Conservation (phyloP, 2,329 filamentous ascomycete species). For the Diaporthe sp. region DNA sequence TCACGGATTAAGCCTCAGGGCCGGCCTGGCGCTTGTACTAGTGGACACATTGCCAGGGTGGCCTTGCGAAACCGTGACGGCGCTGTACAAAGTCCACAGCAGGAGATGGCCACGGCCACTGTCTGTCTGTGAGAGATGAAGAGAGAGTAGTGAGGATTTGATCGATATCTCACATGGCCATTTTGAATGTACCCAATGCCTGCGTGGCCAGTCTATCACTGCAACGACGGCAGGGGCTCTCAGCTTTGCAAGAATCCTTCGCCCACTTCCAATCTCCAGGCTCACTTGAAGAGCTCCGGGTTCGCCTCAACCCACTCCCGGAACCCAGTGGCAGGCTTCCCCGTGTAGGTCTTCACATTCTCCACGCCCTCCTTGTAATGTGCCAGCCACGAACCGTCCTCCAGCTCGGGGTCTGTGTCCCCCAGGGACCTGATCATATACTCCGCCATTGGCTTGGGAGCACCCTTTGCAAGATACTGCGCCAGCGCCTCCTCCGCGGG, state of each 20-base stretch:
- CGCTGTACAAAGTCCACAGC: too few species aligned
- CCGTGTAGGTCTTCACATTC: slow-evolving; percentile 30
- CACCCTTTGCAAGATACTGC: not conserved
- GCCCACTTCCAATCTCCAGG: not conserved
- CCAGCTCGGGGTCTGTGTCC: not conserved
- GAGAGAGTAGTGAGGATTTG: not conserved
- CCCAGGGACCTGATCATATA: slow-evolving; percentile 10
- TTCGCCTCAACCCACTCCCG: slow-evolving; percentile 31
- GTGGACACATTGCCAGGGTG: too few species aligned
- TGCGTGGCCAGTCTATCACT: slow-evolving; percentile 3
- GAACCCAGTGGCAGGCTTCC: slow-evolving; percentile 21
- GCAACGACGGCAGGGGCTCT: not conserved
- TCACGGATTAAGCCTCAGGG: too few species aligned
- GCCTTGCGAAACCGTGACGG: too few species aligned
- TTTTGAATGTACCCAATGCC: not conserved
- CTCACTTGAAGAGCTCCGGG: slow-evolving; percentile 37
- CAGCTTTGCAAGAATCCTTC: not conserved
- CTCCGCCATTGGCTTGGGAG: slow-evolving; percentile 17
- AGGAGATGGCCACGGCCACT: too few species aligned
- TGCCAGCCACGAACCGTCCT: slow-evolving; percentile 18
- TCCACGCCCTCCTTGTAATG: slow-evolving; percentile 24
- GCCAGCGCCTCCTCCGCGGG: slow-evolving; percentile 23
- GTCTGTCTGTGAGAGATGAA: too few species aligned
- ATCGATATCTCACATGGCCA: slow-evolving; percentile 1
- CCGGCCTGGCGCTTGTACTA: too few species aligned